phyloP scores from a whole-genome alignment of 176 grass and related monocot species.

The Bromus sterilis region DNA sequence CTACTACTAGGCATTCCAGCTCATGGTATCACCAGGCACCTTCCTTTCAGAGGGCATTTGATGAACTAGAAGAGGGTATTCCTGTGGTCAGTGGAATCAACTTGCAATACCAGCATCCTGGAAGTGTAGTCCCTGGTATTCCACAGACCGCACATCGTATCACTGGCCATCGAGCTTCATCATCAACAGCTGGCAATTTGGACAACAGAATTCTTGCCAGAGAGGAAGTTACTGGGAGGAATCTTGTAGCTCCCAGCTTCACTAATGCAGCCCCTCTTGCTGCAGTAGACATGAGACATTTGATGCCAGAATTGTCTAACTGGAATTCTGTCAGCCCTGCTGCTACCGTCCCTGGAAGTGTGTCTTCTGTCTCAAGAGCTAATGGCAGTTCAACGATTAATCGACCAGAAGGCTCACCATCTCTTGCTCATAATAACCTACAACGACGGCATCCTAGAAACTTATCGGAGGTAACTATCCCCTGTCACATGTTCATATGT shows the following conservation, averaged over 20 bases:
- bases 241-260: conserved; percentile 23
- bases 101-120: conserved; percentile 37
- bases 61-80: conserved; percentile 38
- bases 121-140: conserved; percentile 35
- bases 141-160: conserved; percentile 41
- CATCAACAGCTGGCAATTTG: conserved; percentile 27
- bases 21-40: conserved; percentile 33
- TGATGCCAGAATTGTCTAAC: conserved; percentile 34
- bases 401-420: conserved; percentile 28
- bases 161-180: conserved; percentile 37
- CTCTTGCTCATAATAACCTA: conserved; percentile 33
- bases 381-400: conserved; percentile 26
- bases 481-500: not conserved
- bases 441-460: conserved; percentile 35
- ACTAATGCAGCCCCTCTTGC: conserved; percentile 26
- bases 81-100: conserved; percentile 28
- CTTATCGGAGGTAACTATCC: conserved; percentile 27
- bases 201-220: conserved; percentile 34
- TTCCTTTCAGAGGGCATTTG: conserved; percentile 34
- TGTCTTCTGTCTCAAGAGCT: conserved; percentile 31
- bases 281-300: conserved; percentile 33
- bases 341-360: conserved; percentile 35
- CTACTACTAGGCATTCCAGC: conserved; percentile 31
- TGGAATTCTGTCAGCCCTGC: conserved; percentile 35
- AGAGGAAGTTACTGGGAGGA: conserved; percentile 27